A percentile compares a stretch with the other conserved stretches of the same genome.
Evolutionary conservation across 768 basidiomycete genomes (phyloP).

Genomic region (Auricularia cornea): DNA sequence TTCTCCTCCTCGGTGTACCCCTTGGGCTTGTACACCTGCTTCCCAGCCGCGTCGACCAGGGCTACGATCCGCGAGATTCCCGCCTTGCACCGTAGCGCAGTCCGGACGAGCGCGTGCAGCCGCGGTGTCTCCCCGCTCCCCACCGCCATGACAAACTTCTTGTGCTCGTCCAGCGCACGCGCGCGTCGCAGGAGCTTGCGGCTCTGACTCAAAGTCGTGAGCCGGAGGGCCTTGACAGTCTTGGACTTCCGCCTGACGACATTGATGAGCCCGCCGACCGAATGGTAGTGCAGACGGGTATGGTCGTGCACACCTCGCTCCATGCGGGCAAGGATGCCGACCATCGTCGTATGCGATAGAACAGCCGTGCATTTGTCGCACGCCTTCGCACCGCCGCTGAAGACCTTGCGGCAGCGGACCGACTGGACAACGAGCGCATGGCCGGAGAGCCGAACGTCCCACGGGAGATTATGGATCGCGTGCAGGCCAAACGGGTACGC

Average conservation of each 20-base stretch:
- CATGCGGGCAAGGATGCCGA: conserved; percentile 14
- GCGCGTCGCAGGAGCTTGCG: conserved; percentile 7
- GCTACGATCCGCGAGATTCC: conserved; percentile 14
- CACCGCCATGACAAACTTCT: conserved; percentile 16
- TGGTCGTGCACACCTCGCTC: conserved; percentile 11
- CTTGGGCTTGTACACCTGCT: conserved; percentile 12
- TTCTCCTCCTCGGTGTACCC: conserved; percentile 16
- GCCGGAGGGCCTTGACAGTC: conserved; percentile 3
- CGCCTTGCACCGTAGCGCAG: conserved; percentile 7
- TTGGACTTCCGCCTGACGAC: conserved; percentile 7
- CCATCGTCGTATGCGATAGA: neutral
- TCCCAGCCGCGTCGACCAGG: conserved; percentile 11
- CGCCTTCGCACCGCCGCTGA: neutral
- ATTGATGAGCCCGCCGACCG: conserved; percentile 7
- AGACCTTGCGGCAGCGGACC: neutral
- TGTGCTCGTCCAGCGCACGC: conserved; percentile 12
- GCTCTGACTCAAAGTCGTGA: conserved; percentile 9
- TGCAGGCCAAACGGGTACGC: conserved; percentile 14
- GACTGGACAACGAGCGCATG: conserved; percentile 2
- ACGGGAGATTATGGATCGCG: conserved; percentile 1
- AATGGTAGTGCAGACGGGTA: conserved; percentile 9
- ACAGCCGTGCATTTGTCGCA: conserved; percentile 1
- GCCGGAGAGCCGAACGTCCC: conserved; percentile 5
- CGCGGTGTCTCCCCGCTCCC: conserved; percentile 15
- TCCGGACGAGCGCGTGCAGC: conserved; percentile 12